phyloP scores from a whole-genome alignment of 345 rosid genomes.

The Salix viminalis region DNA sequence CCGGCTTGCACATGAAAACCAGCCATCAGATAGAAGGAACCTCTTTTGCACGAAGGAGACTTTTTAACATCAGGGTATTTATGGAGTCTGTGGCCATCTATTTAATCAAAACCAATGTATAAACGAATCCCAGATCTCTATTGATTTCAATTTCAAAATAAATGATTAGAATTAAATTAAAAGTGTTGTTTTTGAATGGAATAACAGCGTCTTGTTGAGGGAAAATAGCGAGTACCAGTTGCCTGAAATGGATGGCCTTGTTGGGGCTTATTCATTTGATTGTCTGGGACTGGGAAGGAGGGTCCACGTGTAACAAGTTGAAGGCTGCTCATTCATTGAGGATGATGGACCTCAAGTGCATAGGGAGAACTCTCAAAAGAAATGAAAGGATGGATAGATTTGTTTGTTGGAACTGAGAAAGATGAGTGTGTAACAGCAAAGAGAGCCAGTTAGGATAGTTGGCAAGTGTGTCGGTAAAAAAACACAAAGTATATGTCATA shows the following conservation, averaged over 20 bases:
- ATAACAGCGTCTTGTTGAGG: too few relatives aligned
- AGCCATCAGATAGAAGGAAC: too few relatives aligned
- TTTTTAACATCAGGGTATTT: too few relatives aligned
- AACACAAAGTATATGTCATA: conserved; percentile 34
- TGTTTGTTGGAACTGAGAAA: conserved; percentile 56
- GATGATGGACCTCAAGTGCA: conserved; percentile 38
- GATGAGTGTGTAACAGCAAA: conserved; percentile 75
- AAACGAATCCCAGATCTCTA: too few relatives aligned
- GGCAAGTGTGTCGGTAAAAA: conserved; percentile 73
- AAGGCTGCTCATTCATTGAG: conserved; percentile 31
- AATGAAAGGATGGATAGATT: conserved; percentile 21
- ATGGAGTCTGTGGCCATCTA: neutral
- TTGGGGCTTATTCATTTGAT: conserved; percentile 1
- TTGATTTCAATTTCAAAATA: too few relatives aligned
- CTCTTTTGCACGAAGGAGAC: too few relatives aligned
- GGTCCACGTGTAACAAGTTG: conserved; percentile 21
- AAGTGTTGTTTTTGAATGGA: too few relatives aligned
- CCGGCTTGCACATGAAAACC: neutral
- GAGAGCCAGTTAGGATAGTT: conserved; percentile 59
- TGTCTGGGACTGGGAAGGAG: conserved; percentile 15
- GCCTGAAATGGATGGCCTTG: too few relatives aligned
- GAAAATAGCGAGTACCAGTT: too few relatives aligned
- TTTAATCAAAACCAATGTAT: too few relatives aligned
- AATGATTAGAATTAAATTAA: too few relatives aligned
- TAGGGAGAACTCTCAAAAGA: conserved; percentile 29